A percentile compares a stretch with the other conserved stretches of the same genome.
Evolutionary conservation across 805 yeast genomes (phyloP).

Genomic region (Metschnikowia koreensis): DNA sequence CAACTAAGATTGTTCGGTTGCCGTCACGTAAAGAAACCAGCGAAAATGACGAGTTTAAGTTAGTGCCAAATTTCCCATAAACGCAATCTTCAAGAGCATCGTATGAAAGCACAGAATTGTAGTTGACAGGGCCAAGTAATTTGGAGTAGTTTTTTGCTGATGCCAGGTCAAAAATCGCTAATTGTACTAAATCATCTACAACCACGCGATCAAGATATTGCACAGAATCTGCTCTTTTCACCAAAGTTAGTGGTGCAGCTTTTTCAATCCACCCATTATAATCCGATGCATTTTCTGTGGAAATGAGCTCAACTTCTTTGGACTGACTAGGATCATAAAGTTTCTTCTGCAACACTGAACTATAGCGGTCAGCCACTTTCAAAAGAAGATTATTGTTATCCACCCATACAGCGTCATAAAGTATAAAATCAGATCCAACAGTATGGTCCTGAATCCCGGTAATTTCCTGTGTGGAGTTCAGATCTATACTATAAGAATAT

Average conservation of each 20-base stretch:
- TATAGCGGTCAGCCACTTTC: conserved; percentile 24
- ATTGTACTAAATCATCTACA: conserved; percentile 15
- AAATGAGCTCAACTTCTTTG: conserved; percentile 1
- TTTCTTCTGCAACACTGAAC: conserved; percentile 18
- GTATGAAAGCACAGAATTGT: conserved; percentile 17
- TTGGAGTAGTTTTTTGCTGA: conserved; percentile 12
- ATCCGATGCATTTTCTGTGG: conserved; percentile 10
- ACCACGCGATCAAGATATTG: conserved; percentile 25
- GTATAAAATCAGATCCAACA: conserved; percentile 17
- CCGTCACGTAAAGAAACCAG: conserved; percentile 5
- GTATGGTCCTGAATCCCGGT: conserved; percentile 6
- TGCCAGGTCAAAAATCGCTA: conserved; percentile 22
- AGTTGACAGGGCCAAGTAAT: conserved; percentile 19
- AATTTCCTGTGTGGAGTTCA: conserved; percentile 23
- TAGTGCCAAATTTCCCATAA: conserved; percentile 18
- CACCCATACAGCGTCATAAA: conserved; percentile 25
- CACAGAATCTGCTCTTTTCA: conserved; percentile 7
- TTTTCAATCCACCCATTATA: conserved; percentile 27
- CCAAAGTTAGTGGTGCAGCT: conserved; percentile 14
- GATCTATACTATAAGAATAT: conserved; percentile 33
- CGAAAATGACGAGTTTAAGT: conserved; percentile 13
- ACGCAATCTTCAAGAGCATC: conserved; percentile 18
- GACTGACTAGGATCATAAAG: conserved; percentile 13
- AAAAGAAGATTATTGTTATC: conserved; percentile 16
- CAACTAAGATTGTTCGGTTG: conserved; percentile 1